Conservation (phyloP, 192 early-diverging fungal species). For the Phycomyces nitens region DNA sequence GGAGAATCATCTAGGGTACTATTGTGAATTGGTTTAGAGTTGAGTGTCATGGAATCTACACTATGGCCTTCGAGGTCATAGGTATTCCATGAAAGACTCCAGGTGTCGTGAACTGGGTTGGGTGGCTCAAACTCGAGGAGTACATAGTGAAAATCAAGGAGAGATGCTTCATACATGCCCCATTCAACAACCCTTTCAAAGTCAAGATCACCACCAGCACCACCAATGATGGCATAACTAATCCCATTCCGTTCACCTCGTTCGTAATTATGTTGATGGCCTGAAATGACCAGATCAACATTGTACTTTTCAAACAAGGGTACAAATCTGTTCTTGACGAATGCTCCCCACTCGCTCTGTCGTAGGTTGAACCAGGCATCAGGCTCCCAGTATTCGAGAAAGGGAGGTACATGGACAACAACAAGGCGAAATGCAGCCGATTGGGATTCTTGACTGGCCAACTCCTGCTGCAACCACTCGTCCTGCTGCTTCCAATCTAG, state of each 20-base stretch:
- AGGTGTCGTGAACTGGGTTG: background rate
- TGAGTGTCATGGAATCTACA: constrained; percentile 7
- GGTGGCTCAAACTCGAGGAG: constrained; percentile 34
- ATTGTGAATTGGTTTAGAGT: constrained; percentile 17
- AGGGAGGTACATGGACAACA: constrained; percentile 71
- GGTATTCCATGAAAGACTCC: constrained; percentile 25
- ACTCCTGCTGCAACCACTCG: constrained; percentile 56
- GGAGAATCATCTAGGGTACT: too few relatives aligned
- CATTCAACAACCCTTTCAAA: constrained; percentile 58
- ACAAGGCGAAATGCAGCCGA: constrained; percentile 60
- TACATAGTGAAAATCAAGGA: constrained; percentile 51
- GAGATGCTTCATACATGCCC: constrained; percentile 54
- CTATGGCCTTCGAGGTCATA: constrained; percentile 16
- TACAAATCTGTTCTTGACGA: constrained; percentile 62
- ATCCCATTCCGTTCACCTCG: constrained; percentile 50
- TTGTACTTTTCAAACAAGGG: constrained; percentile 57
- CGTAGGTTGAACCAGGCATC: constrained; percentile 61
- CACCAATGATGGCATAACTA: constrained; percentile 69
- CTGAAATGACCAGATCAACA: constrained; percentile 75
- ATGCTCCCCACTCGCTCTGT: constrained; percentile 69
- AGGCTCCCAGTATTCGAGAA: constrained; percentile 73
- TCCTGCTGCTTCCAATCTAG: constrained; percentile 58
- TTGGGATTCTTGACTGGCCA: constrained; percentile 49
- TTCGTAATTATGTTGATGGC: constrained; percentile 80
- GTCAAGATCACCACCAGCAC: constrained; percentile 67